These are phyloP conservation scores for Talaromyces rugulosus DNA, from an alignment of 2,329 filamentous ascomycete genomes.

Conservation along the genomic window DNA sequence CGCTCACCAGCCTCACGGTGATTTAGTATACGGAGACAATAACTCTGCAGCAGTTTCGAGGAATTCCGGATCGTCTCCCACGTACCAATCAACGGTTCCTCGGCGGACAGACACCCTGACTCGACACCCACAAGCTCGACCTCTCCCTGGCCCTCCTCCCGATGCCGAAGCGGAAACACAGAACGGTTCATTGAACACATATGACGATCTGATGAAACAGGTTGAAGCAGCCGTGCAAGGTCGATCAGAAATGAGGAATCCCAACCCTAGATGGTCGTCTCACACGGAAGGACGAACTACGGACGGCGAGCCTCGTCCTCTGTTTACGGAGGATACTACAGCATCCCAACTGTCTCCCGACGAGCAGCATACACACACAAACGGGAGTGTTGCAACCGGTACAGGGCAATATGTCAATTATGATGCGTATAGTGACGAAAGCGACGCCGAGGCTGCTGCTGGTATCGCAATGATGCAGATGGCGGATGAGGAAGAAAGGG, in stretches of 20 bases:
- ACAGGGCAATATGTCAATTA: slow-evolving; percentile 44
- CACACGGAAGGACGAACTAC: slow-evolving; percentile 8
- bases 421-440: slow-evolving; percentile 63
- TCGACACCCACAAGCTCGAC: slow-evolving; percentile 55
- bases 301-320: slow-evolving; percentile 11
- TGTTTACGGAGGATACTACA: slow-evolving; percentile 13
- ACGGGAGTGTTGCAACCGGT: slow-evolving; percentile 44
- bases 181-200: slow-evolving; percentile 26
- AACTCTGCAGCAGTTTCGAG: slow-evolving; percentile 29
- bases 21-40: slow-evolving; percentile 24
- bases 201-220: slow-evolving; percentile 56
- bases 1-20: slow-evolving; percentile 23
- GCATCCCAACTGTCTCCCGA: slow-evolving; percentile 34
- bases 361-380: slow-evolving; percentile 44
- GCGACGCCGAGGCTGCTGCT: slow-evolving; percentile 81
- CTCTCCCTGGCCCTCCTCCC: slow-evolving; percentile 48
- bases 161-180: slow-evolving; percentile 35
- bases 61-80: slow-evolving; percentile 44
- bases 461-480: slow-evolving; percentile 79
- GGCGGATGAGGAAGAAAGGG: slow-evolving; percentile 72
- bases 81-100: slow-evolving; percentile 48
- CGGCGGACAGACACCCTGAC: slow-evolving; percentile 50
- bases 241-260: slow-evolving; percentile 4
- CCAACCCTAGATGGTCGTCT: background rate
- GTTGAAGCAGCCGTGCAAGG: slow-evolving; percentile 50